Percentiles rank a stretch among this genome's conserved stretches.
Evolutionary conservation across 2,329 filamentous ascomycete genomes (phyloP).

Genomic region (Paradendryphiella salina): DNA sequence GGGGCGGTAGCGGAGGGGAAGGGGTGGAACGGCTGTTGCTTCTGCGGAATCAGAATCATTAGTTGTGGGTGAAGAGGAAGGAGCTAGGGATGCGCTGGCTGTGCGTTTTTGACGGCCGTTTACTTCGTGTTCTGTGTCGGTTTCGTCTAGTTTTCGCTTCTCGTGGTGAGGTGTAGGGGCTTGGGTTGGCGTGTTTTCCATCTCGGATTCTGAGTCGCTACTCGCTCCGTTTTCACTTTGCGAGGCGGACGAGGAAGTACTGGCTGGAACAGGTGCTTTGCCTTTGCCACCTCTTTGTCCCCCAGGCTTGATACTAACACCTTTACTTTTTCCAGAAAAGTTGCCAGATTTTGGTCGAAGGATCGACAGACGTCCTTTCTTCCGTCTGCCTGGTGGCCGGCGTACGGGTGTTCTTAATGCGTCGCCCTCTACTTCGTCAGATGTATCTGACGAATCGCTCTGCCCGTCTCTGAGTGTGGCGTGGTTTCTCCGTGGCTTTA

Average conservation of each 20-base stretch:
- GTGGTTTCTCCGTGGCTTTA: slow-evolving; percentile 38
- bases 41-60: slow-evolving; percentile 21
- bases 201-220: slow-evolving; percentile 29
- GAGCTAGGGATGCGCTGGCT: slow-evolving; percentile 25
- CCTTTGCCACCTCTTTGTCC: slow-evolving; percentile 31
- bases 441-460: slow-evolving; percentile 30
- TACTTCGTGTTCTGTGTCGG: slow-evolving; percentile 19
- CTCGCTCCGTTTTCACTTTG: slow-evolving; percentile 14
- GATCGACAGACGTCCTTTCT: slow-evolving; percentile 41
- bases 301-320: slow-evolving; percentile 9
- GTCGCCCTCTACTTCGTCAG: slow-evolving; percentile 26
- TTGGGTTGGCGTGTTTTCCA: slow-evolving; percentile 37
- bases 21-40: slow-evolving; percentile 13
- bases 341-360: slow-evolving; percentile 43
- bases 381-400: slow-evolving; percentile 22
- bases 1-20: slow-evolving; percentile 35
- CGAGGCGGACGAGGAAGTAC: slow-evolving; percentile 18
- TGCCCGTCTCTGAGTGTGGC: slow-evolving; percentile 28
- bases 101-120: slow-evolving; percentile 35
- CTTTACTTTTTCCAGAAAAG: slow-evolving; percentile 43
- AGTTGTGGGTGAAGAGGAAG: slow-evolving; percentile 27
- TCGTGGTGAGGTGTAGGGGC: slow-evolving; percentile 27
- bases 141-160: slow-evolving; percentile 36
- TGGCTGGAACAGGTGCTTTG: slow-evolving; percentile 26
- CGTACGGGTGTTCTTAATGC: slow-evolving; percentile 28